Percentiles rank a stretch among this genome's conserved stretches.
Conservation (phyloP, 192 early-diverging fungal species). For the Dimargaris xerosporica region DNA sequence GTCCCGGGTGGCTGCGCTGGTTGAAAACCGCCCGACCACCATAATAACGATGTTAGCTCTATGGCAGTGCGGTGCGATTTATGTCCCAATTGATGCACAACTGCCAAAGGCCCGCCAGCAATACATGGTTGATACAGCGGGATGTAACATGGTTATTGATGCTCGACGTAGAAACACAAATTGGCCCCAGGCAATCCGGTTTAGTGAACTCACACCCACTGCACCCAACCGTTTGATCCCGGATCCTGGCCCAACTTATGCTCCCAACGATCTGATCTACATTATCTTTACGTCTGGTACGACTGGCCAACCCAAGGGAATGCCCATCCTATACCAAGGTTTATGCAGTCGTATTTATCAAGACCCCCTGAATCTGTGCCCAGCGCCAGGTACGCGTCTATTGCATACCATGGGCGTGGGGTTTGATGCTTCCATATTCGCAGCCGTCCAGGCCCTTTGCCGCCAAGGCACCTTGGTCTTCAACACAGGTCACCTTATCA, state of each 20-base stretch:
- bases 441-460: not conserved
- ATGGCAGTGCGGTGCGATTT: not conserved
- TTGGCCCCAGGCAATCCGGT: not conserved
- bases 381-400: not conserved
- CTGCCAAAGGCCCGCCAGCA: not conserved
- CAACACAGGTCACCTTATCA: not conserved
- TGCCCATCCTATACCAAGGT: conserved; percentile 8
- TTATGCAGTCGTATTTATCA: not conserved
- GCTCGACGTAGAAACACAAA: not conserved
- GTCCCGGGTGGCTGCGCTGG: not conserved
- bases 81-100: not conserved
- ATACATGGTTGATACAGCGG: not conserved
- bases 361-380: too few species aligned
- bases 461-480: not conserved
- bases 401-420: not conserved
- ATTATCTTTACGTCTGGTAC: conserved; percentile 19
- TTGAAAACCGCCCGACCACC: not conserved
- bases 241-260: not conserved
- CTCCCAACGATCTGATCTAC: not conserved
- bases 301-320: conserved; percentile 21
- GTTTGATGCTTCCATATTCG: not conserved
- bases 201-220: not conserved
- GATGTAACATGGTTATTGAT: not conserved
- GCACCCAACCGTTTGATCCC: not conserved
- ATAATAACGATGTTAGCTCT: not conserved